These are phyloP conservation scores for Corymbia citriodora DNA, from an alignment of 441 rosid genomes.

Conservation along the genomic window DNA sequence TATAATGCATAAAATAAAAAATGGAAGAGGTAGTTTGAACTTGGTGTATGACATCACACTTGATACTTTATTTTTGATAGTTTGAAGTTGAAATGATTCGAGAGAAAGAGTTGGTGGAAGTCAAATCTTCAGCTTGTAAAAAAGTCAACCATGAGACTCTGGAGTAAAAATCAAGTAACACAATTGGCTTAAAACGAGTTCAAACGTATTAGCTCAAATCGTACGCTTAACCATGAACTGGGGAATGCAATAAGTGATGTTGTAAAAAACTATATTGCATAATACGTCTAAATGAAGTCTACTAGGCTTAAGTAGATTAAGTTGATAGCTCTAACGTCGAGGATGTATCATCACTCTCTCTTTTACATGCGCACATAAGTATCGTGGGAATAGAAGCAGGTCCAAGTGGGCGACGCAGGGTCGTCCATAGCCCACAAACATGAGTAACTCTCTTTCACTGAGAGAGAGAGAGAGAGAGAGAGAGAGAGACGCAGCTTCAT, in stretches of 20 bases:
- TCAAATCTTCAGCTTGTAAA: not conserved
- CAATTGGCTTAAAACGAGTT: not conserved
- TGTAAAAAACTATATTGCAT: not conserved
- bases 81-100: not conserved
- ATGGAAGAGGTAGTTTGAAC: not conserved
- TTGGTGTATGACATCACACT: not conserved
- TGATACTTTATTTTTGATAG: not conserved
- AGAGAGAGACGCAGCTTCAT: not conserved
- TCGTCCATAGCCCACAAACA: not conserved
- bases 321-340: not conserved
- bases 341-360: not conserved
- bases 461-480: no score
- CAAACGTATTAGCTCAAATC: rapidly evolving
- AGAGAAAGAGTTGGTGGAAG: not conserved
- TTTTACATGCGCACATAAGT: not conserved
- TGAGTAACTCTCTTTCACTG: no score
- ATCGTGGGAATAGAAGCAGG: not conserved
- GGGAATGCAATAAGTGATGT: not conserved
- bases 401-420: not conserved
- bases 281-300: not conserved
- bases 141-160: not conserved
- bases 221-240: not conserved
- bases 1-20: not conserved
- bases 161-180: not conserved
- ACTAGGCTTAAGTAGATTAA: not conserved